Base-by-base conservation (phyloP, 179 eudicot species). In the Vitellaria paradoxa region DNA sequence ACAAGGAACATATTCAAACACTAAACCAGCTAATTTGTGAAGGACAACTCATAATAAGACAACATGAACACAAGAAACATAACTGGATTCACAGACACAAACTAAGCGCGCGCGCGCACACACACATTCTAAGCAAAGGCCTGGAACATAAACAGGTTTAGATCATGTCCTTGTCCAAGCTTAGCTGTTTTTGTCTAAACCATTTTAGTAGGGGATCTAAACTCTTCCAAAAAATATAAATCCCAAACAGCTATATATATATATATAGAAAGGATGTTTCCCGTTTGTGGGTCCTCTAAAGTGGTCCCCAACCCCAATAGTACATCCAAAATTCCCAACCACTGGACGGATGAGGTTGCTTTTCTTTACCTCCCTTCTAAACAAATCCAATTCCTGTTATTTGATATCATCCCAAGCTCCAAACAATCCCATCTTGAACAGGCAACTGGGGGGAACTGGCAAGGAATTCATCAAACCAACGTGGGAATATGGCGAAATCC, bases 341-440 rank as follows among this genome's bases (percentile, higher is more conserved):
- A 82, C 77, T 57, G 37, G 74, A 30, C 75, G n/a, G 77, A 50
- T 79, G 77, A 65, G 73, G 68, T 75, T 42, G 62, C 24, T 63
- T 72, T 24, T 2, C 37, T 30, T 30, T 2, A 30, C 37, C 37
- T 30, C 37, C 37, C 72, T 24, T 57, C 57, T 64, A 68, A 74
- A 68, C 47, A 55, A 72, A 64, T 15, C 47, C 62, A 1, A 23
- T 70, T 40, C 20, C 76, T 63, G 17, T 60, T 13, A 40, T 64
- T 82, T 70, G 53, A 75, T 52, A 63, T 74, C 72, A 40, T 72
- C 85, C 82, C 73, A 79, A 61, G 76, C 24, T 76, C 85, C 85
- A 82, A 79, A 79, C 73, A 68, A 76, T 49, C 57, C 72, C 75
- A 62, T 76, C 37, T 47, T 37, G 56, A 60, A 68, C 15, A 40